Conservation (phyloP, 129 eudicot species). For the Apium graveolens region DNA sequence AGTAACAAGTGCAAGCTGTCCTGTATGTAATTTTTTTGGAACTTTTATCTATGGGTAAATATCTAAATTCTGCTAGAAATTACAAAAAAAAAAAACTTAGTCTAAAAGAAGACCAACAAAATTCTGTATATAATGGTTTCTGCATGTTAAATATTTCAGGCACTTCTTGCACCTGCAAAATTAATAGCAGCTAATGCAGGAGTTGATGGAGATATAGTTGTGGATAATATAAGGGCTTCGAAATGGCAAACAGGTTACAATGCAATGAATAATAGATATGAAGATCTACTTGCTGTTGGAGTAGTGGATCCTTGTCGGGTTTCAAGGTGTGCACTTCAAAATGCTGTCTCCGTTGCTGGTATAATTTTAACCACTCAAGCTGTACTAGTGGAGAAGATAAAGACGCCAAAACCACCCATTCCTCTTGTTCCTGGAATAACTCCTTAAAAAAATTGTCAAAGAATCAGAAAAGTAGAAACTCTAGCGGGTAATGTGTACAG, state of each 20-base stretch:
- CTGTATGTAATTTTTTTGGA: neutral
- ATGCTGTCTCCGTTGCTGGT: conserved; percentile 81
- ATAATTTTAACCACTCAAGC: conserved; percentile 80
- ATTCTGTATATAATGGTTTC: neutral
- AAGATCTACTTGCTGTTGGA: conserved; percentile 67
- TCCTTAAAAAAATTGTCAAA: conserved; percentile 22
- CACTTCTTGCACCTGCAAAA: conserved; percentile 80
- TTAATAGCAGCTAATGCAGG: conserved; percentile 82
- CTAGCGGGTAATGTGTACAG: neutral
- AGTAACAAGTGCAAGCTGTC: neutral
- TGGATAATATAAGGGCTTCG: conserved; percentile 48
- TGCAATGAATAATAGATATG: conserved; percentile 63
- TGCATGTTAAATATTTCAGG: conserved; percentile 40
- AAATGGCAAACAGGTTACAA: conserved; percentile 73
- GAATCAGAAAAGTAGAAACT: neutral
- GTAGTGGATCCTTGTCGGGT: conserved; percentile 80
- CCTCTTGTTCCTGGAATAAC: conserved; percentile 74
- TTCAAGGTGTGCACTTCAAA: conserved; percentile 72
- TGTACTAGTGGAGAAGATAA: conserved; percentile 56
- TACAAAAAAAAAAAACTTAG: neutral
- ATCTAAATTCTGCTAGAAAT: neutral
- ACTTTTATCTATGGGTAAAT: neutral
- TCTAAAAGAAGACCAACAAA: neutral
- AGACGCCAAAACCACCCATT: conserved; percentile 44
- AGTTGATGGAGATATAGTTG: conserved; percentile 65